Base-by-base conservation (phyloP, 1,139 yeast genomes). In the Eremothecium sinecaudum region DNA sequence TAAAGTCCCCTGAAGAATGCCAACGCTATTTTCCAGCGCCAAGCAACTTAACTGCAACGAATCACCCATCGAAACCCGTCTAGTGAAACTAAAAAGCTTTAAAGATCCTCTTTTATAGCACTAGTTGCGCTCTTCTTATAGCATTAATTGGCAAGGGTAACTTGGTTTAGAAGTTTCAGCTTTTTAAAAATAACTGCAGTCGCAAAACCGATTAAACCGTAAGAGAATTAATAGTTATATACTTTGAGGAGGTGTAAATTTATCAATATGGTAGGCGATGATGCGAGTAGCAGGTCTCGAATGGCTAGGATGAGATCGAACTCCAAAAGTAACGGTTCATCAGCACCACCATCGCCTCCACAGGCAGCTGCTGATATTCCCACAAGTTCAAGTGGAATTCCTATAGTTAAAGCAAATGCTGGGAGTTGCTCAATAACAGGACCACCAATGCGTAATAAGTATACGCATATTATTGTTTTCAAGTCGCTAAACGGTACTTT, bases 401-500 rank as follows among this genome's bases (percentile, higher is more conserved):
- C 28, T n/a, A 16, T 5, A 5, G 16, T n/a, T 16, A 15, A 15
- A 5, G 28, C 5, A 4, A 24, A 24, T 24, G 13, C n/a, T 4
- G 28, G 16, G 16, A 4, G 16, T 16, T 12, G 16, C 4, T n/a
- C 16, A 3, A n/a, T 10, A 6, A 22, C 19, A 25, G 21, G 25
- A 10, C 28, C 37, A 4, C 36, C 37, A 12, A 17, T 16, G n/a
- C 45, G 66, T 37, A 54, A 53, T 19, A 49, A 48, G 21, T 52
- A 57, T 30, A 47, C 57, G 1, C 57, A 53, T 61, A 67, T 80
- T 31, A 71, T 87, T 13, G 77, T 86, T 2, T 63, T 87, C 37
- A 60, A 72, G 10, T 79, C 96, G 0, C 59, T 86, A 32, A 87
- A 90, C 54, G 84, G 75, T 35, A 80, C 96, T 0, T 84, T 84